Evolutionary conservation across 768 basidiomycete species (phyloP).

Genomic region (Rhodocollybia butyracea): DNA sequence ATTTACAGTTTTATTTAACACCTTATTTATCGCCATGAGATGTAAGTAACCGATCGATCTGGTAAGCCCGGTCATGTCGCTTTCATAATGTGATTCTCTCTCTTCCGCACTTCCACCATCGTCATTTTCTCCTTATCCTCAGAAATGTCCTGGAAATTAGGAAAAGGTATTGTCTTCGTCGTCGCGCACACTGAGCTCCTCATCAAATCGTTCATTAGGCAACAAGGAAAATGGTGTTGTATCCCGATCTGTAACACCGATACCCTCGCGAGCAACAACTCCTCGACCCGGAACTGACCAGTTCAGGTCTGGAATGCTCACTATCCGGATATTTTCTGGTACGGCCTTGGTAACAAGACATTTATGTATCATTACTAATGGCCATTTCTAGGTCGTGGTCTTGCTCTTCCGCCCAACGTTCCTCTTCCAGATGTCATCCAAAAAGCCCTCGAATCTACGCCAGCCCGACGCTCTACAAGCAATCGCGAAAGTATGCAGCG

Average conservation of each 20-base stretch:
- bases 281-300: slow-evolving; percentile 63
- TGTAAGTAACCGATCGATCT: background rate
- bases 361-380: slow-evolving; percentile 3
- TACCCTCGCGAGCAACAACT: slow-evolving; percentile 78
- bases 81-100: slow-evolving; percentile 19
- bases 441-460: slow-evolving; percentile 65
- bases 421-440: slow-evolving; percentile 83
- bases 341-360: slow-evolving; percentile 21
- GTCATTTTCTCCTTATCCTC: slow-evolving; percentile 6
- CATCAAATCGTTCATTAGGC: no score
- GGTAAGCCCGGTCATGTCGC: slow-evolving; percentile 20
- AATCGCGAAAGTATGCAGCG: slow-evolving; percentile 91
- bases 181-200: background rate
- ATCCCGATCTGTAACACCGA: slow-evolving; percentile 78
- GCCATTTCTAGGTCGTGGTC: slow-evolving; percentile 63
- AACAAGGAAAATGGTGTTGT: slow-evolving; percentile 70
- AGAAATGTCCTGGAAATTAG: slow-evolving; percentile 59
- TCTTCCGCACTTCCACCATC: slow-evolving; percentile 20
- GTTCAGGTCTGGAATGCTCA: slow-evolving; percentile 88
- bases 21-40: no score
- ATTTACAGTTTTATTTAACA: no score
- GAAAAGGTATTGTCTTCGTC: slow-evolving; percentile 26
- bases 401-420: slow-evolving; percentile 75
- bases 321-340: slow-evolving; percentile 95
- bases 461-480: slow-evolving; percentile 54